These are phyloP conservation scores for Coemansia sp. DNA, from an alignment of 192 early-diverging fungal species.

Conservation along the genomic window DNA sequence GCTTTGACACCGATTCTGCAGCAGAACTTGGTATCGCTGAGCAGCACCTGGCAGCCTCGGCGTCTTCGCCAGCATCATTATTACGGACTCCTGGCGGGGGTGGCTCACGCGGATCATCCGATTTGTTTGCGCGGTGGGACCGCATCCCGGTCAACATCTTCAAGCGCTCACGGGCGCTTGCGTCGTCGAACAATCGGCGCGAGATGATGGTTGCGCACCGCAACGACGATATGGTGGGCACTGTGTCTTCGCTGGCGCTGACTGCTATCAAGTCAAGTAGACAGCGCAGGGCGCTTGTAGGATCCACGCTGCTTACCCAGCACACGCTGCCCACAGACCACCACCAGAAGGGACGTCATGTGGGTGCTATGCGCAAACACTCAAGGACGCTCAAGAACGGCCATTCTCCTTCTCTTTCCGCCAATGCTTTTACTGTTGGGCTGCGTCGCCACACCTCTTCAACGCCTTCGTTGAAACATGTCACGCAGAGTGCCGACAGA, in stretches of 20 bases:
- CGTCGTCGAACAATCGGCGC: conserved; percentile 25
- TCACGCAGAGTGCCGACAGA: conserved; percentile 4
- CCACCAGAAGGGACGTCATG: conserved; percentile 17
- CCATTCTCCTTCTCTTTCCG: conserved; percentile 5
- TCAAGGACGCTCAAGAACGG: background rate
- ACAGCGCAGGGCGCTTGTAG: conserved; percentile 44
- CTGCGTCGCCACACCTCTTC: conserved; percentile 5
- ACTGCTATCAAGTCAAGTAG: conserved; percentile 53
- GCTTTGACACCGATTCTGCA: conserved; percentile 1
- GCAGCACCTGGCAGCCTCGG: conserved; percentile 10
- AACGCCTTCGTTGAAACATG: conserved; percentile 6
- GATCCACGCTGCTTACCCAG: conserved; percentile 47
- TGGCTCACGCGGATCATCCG: conserved; percentile 7
- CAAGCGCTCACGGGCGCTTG: conserved; percentile 50
- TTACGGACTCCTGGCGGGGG: background rate
- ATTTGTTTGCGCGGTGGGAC: conserved; percentile 50
- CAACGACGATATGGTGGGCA: conserved; percentile 25
- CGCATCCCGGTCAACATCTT: conserved; percentile 56
- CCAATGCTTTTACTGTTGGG: conserved; percentile 4
- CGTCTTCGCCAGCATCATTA: background rate
- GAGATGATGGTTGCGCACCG: conserved; percentile 8
- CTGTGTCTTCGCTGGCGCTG: conserved; percentile 42
- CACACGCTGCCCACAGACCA: conserved; percentile 44
- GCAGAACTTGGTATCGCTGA: conserved; percentile 8
- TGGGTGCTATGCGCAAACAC: conserved; percentile 1